Base-by-base conservation (phyloP, 2,329 filamentous ascomycete genomes). In the Dactylellina leptospora region DNA sequence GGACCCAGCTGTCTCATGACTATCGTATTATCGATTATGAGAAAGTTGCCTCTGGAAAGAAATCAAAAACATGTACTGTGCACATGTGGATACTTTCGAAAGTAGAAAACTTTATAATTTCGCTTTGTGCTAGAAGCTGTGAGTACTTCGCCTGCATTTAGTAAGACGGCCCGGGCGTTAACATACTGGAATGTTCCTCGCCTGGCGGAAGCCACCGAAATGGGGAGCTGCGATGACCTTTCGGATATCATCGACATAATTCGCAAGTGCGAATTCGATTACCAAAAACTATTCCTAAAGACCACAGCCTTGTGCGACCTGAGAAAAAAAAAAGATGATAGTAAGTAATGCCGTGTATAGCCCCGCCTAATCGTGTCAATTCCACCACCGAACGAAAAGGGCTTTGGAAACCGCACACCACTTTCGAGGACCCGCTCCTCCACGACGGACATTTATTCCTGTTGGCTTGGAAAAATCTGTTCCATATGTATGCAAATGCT, bases 281-380 rank as follows among this genome's bases (percentile, higher is more conserved):
- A 72, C 68, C 40, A 72, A 72, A 72, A 59, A 48, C 16, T 60
- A 63, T 45, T 63, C 28, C 59, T 42, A 59, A 64, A 59, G 4
- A 38, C 28, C 27, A 59, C 28, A 53, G 44, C 59, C 53, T 63
- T 72, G 68, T 72, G 42, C 59, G 40, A 72, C 59, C 59, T 48
- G 53, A 72, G 48, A 60, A 59, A 62, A 16, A 47, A 33, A 18
- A 47, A 11, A 36, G 20, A 20, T 48, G 28, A 40, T 51, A 33
- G 51, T 55, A 47, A 59, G 59, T 72, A 72, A 72, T 72, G 68
- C 68, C 68, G 68, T 64, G 59, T 72, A 50, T 71, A 71, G 56
- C 64, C n/a, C n/a, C n/a, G n/a, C n/a, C 64, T 40, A 16, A 11
- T n/a, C 66, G 64, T 48, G 48, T 56, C 23, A 38, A 16, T 61